phyloP scores from a whole-genome alignment of 208 protist species.

The Leptomonas pyrrhocoris region DNA sequence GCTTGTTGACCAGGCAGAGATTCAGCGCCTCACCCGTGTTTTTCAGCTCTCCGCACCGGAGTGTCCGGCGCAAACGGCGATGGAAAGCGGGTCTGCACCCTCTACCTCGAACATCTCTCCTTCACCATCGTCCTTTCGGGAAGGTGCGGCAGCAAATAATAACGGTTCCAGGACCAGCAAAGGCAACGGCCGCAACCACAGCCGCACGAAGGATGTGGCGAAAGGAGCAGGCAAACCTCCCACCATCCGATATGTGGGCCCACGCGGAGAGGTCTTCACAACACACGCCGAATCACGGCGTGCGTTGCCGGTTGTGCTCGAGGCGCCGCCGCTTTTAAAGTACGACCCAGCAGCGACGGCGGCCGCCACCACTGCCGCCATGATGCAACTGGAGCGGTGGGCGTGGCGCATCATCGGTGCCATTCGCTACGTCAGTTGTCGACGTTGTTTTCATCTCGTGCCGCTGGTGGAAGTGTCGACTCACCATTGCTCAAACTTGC shows the following conservation, averaged over 20 bases:
- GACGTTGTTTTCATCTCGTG: conserved; percentile 51
- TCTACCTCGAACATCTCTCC: background rate
- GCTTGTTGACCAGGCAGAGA: conserved; percentile 56
- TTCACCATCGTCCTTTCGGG: background rate
- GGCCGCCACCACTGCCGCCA: conserved; percentile 23
- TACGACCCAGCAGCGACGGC: background rate
- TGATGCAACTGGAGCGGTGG: conserved; percentile 61
- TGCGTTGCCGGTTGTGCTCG: conserved; percentile 21
- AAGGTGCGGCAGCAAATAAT: background rate
- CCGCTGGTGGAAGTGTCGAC: conserved; percentile 47
- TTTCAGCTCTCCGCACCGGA: conserved; percentile 24
- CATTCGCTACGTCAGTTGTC: conserved; percentile 51
- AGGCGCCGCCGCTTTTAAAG: conserved; percentile 21
- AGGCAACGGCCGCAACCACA: background rate
- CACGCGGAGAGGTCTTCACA: conserved; percentile 62
- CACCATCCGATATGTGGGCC: conserved; percentile 32
- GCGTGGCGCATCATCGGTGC: conserved; percentile 73
- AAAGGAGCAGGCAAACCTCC: background rate
- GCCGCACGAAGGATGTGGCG: background rate
- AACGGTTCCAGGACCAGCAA: too few species aligned
- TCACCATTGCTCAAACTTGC: conserved; percentile 47
- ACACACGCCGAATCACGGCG: conserved; percentile 54
- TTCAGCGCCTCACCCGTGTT: conserved; percentile 37
- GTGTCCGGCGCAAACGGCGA: conserved; percentile 16
- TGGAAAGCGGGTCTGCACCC: background rate